Evolutionary conservation across 768 basidiomycete genomes (phyloP).

Genomic region (Rhodotorula taiwanensis): DNA sequence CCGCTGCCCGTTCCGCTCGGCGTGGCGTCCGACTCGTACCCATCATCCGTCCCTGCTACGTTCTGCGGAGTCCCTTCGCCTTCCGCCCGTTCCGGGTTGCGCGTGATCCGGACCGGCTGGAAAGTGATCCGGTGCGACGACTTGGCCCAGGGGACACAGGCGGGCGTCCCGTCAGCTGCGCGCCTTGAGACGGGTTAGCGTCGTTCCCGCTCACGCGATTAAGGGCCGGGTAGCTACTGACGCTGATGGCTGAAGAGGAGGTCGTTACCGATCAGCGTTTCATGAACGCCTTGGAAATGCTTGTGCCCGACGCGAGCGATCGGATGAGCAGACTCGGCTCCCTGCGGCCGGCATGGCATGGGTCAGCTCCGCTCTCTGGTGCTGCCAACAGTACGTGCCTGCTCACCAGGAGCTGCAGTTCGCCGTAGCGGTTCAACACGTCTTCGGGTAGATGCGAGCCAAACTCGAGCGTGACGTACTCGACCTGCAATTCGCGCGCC

Average conservation of each 20-base stretch:
- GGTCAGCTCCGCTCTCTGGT: no score
- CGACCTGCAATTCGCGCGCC: conserved; percentile 17
- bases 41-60: not conserved
- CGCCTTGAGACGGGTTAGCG: not conserved
- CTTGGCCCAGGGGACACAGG: conserved; percentile 4
- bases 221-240: no score
- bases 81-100: no score
- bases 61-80: not conserved
- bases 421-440: not conserved
- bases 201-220: no score
- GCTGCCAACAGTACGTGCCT: not conserved
- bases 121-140: conserved; percentile 21
- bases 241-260: conserved; percentile 7
- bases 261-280: conserved; percentile 21
- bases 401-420: conserved; percentile 20
- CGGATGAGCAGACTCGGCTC: conserved; percentile 3
- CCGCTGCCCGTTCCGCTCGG: not conserved
- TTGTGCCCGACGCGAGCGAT: conserved; percentile 9
- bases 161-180: not conserved
- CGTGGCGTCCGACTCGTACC: not conserved
- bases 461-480: conserved; percentile 24
- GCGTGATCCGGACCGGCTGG: conserved; percentile 10
- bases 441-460: not conserved
- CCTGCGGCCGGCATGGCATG: not conserved
- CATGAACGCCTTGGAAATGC: conserved; percentile 20